Evolutionary conservation across 441 rosid species (phyloP), one percentile per base, ranked within the genome.

Genomic region (Macaranga tanarius): DNA sequence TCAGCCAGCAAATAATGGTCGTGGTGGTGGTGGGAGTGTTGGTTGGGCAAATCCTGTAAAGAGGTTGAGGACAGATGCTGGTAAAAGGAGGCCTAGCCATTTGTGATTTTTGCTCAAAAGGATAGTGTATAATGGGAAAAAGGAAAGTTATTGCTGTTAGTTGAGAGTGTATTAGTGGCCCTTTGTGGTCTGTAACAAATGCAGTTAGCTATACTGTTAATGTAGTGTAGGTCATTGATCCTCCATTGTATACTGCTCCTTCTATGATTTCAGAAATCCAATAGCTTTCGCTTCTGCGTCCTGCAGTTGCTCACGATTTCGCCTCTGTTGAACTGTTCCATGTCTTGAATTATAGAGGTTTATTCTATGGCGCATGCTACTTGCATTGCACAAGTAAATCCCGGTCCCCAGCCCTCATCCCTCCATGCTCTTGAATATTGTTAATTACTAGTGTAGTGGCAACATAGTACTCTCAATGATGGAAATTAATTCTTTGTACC

Each of bases 21-120:
- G 56, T 52, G 67, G 68, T 65, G 81, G 86, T 51, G 86, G 84
- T 50, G 96, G 89, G 51, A 81, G 73, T 62, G 93, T 93, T 28
- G 97, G 98, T 62, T 96, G 99, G 99, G 98, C 99, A 75, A 90
- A 96, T 84, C 99, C 98, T 17, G 99, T 96, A 34, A 96, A 96
- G 90, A 87, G 97, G 82, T 76, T 90, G 83, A 92, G 99, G 77
- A 93, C 99, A 20, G 99, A 92, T 83, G 77, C 97, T 7, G 98
- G 97, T 70, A 92, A 90, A 81, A 87, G 99, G 82, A 84, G 99
- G 83, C 96, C 97, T 1, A 89, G 97, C 85, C 96, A 91, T 81
- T 80, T 85, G 65, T 95, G 88, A 89, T 66, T 67, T 62, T 60
- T 54, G 19, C 48, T 48, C 13, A 54, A n/a, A n/a, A 71, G 71